These are phyloP conservation scores for Botrytis cinerea DNA, from an alignment of 2,329 filamentous ascomycete species.

Conservation along the genomic window DNA sequence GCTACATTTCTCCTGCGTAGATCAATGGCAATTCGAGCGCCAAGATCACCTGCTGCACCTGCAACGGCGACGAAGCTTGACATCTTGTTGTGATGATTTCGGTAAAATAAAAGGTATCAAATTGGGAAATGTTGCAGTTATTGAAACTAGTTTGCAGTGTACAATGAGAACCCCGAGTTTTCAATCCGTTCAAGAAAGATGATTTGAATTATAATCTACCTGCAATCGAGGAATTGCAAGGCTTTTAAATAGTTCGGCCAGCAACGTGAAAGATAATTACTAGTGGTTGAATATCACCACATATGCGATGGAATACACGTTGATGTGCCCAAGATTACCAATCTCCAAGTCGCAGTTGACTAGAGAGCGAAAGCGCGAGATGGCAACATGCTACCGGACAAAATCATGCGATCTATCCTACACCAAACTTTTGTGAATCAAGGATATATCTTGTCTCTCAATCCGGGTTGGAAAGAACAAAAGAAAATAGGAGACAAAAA, in stretches of 20 bases:
- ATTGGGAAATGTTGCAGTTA: neutral
- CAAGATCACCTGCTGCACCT: conserved; percentile 26
- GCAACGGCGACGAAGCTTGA: conserved; percentile 26
- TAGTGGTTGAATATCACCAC: neutral
- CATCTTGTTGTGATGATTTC: conserved; percentile 2
- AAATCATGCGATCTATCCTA: neutral
- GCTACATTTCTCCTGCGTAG: conserved; percentile 26
- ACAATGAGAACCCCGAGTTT: neutral
- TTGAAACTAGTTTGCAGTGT: neutral
- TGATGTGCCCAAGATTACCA: neutral
- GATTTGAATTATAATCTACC: neutral
- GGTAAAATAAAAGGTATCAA: neutral
- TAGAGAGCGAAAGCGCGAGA: neutral
- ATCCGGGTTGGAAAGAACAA: neutral
- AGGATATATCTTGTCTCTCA: neutral
- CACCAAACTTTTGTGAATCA: neutral
- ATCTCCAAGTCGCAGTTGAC: neutral
- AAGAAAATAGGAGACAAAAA: neutral
- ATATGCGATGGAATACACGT: neutral
- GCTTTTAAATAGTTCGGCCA: neutral
- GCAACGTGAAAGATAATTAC: neutral
- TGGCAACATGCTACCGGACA: neutral
- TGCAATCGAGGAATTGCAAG: neutral
- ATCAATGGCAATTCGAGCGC: conserved; percentile 23
- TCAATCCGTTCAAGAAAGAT: neutral